Evolutionary conservation across 192 early-diverging fungal species (phyloP).

Genomic region (Dimargaris xerosporica): DNA sequence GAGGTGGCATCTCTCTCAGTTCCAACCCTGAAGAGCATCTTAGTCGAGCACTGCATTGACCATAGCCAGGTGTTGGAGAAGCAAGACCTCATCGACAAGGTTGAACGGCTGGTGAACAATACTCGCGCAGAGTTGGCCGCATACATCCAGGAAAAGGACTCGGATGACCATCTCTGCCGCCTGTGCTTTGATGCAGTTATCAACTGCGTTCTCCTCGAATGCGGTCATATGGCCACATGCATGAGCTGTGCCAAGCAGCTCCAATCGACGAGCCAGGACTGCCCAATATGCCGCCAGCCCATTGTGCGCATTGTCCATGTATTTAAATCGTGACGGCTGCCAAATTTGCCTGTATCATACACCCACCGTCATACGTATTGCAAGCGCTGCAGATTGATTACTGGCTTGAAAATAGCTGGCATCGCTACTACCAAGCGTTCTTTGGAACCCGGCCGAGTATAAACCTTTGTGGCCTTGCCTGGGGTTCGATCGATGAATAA

Average conservation of each 20-base stretch:
- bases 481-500: too few species aligned
- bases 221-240: slow-evolving; percentile 12
- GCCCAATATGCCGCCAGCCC: slow-evolving; percentile 12
- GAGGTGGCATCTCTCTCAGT: neutral
- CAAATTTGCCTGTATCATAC: too few species aligned
- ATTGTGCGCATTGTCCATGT: slow-evolving; percentile 12
- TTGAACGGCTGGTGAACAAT: slow-evolving; percentile 8
- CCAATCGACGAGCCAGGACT: slow-evolving; percentile 7
- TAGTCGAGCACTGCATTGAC: slow-evolving; percentile 1
- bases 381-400: too few species aligned
- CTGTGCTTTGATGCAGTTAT: slow-evolving; percentile 10
- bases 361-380: too few species aligned
- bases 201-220: slow-evolving; percentile 11
- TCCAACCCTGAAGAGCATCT: slow-evolving; percentile 6
- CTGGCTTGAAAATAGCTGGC: too few species aligned
- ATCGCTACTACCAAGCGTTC: too few species aligned
- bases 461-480: too few species aligned
- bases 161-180: slow-evolving; percentile 3
- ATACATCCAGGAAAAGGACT: neutral
- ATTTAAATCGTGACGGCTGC: slow-evolving; percentile 11
- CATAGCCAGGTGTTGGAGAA: slow-evolving; percentile 9
- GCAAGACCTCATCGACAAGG: neutral
- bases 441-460: too few species aligned
- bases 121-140: slow-evolving; percentile 5
- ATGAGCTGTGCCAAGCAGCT: slow-evolving; percentile 11